Evolutionary conservation across 192 early-diverging fungal species (phyloP).

Genomic region (Gorgonomyces haynaldii): DNA sequence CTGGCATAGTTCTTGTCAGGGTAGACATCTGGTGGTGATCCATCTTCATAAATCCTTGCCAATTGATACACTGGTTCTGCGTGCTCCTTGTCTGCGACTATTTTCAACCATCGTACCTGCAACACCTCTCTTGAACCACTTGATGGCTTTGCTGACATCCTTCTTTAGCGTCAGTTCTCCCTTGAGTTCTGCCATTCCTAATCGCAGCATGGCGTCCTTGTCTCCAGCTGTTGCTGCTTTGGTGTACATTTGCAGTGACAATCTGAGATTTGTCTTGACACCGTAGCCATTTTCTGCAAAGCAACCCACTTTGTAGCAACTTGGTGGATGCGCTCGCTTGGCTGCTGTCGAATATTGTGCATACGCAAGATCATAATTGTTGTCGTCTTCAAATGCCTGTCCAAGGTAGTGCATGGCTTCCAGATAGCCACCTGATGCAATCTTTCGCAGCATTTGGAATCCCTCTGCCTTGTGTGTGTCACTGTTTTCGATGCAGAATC

Average conservation of each 20-base stretch:
- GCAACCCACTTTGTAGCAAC: conserved; percentile 49
- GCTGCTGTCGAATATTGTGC: conserved; percentile 61
- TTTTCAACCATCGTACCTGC: conserved; percentile 24
- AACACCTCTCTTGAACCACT: conserved; percentile 71
- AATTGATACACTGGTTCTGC: conserved; percentile 62
- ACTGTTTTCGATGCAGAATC: conserved; percentile 41
- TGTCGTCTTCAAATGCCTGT: conserved; percentile 27
- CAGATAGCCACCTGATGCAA: conserved; percentile 44
- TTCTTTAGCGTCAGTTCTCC: conserved; percentile 56
- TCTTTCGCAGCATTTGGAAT: conserved; percentile 47
- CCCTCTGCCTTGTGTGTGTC: conserved; percentile 41
- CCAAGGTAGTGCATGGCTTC: conserved; percentile 41
- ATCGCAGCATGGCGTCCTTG: conserved; percentile 51
- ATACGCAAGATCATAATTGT: conserved; percentile 52
- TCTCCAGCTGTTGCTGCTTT: conserved; percentile 58
- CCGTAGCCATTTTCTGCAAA: conserved; percentile 61
- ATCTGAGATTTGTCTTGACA: conserved; percentile 38
- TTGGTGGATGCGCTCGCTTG: conserved; percentile 55
- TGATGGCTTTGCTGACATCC: conserved; percentile 61
- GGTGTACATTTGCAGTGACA: conserved; percentile 60
- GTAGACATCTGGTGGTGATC: conserved; percentile 42
- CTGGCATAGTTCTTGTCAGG: conserved; percentile 33
- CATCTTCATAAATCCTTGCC: conserved; percentile 61
- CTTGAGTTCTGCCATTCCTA: conserved; percentile 65
- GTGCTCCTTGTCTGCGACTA: conserved; percentile 44